A percentile compares a stretch with the other conserved stretches of the same genome.
Conservation (phyloP, 2,329 filamentous ascomycete genomes). For the Penicillium fuscoglaucum region DNA sequence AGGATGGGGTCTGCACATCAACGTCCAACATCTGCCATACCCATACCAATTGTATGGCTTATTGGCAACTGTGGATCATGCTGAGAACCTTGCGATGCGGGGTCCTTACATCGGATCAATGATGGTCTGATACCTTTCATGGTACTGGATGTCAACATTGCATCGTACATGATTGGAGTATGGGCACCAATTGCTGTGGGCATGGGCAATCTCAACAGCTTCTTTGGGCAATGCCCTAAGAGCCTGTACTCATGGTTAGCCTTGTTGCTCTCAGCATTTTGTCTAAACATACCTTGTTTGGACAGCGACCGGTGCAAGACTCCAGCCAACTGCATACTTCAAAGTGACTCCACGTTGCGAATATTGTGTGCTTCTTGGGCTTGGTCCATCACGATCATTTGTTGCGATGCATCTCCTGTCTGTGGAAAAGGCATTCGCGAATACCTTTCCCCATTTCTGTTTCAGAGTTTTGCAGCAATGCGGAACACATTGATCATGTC, state of each 20-base stretch:
- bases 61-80: neutral
- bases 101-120: neutral
- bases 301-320: too few relatives aligned
- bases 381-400: neutral
- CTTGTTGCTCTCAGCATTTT: neutral
- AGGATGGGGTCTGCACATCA: neutral
- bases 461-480: neutral
- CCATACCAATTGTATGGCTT: neutral
- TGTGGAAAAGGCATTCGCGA: neutral
- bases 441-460: neutral
- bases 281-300: neutral
- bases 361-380: neutral
- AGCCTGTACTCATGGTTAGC: neutral
- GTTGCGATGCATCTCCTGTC: neutral
- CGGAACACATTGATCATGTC: neutral
- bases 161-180: neutral
- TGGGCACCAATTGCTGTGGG: neutral
- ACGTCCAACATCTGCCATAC: neutral
- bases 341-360: neutral
- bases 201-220: neutral
- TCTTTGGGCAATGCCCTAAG: neutral
- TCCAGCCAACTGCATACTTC: neutral
- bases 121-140: neutral
- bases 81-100: neutral
- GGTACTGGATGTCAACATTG: neutral